A percentile compares a stretch with the other conserved stretches of the same genome.
Evolutionary conservation across 352 stramenopile species (phyloP).

Genomic region (Pythium volutum): DNA sequence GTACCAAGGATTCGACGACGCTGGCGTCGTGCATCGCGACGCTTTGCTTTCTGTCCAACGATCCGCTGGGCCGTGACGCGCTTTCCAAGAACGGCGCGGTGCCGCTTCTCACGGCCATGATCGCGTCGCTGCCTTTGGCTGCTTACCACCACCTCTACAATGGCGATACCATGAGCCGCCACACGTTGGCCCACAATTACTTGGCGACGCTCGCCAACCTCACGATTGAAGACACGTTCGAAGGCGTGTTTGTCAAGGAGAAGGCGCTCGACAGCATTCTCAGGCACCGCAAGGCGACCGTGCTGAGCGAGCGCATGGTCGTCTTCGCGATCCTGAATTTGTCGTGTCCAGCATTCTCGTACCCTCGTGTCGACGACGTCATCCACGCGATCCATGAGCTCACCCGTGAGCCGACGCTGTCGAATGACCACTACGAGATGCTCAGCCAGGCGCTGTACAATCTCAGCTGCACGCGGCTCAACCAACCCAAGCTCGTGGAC

Average conservation of each 20-base stretch:
- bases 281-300: conserved; percentile 41
- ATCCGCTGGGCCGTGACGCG: conserved; percentile 35
- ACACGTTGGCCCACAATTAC: conserved; percentile 37
- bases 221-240: conserved; percentile 68
- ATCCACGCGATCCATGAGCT: conserved; percentile 58
- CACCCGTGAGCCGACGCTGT: conserved; percentile 29
- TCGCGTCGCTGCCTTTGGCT: not conserved
- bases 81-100: conserved; percentile 56
- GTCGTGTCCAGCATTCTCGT: conserved; percentile 60
- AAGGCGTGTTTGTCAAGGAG: conserved; percentile 68
- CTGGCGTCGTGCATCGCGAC: conserved; percentile 52
- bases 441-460: conserved; percentile 69
- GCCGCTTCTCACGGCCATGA: conserved; percentile 30
- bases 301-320: conserved; percentile 36
- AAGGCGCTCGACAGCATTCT: conserved; percentile 64
- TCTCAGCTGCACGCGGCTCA: conserved; percentile 53
- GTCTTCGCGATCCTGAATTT: conserved; percentile 68
- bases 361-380: conserved; percentile 63
- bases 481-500: conserved; percentile 66
- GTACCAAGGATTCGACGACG: conserved; percentile 57
- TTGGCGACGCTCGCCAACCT: conserved; percentile 62
- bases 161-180: conserved; percentile 7
- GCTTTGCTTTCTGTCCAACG: conserved; percentile 38
- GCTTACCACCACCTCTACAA: conserved; percentile 1
- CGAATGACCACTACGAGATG: conserved; percentile 32